These are phyloP conservation scores for Chlamydomonas sphaeroides DNA, from an alignment of 139 green algal species.

Conservation along the genomic window DNA sequence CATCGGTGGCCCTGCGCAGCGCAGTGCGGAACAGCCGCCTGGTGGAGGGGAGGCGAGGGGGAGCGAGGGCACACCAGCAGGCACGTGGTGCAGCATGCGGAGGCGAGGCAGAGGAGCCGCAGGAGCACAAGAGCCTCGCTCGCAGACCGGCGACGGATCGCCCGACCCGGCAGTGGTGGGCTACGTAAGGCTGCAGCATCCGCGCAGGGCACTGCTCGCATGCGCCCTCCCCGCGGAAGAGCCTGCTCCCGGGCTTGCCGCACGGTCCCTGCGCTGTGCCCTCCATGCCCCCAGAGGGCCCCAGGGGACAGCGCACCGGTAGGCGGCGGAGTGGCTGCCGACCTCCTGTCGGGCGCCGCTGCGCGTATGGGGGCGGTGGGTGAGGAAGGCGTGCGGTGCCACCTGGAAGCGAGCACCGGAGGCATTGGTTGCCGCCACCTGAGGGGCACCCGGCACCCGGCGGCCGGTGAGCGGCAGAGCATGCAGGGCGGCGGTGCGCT, in stretches of 20 bases:
- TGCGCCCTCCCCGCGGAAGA: no score
- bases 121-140: no score
- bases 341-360: conserved; percentile 32
- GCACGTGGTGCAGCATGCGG: background rate
- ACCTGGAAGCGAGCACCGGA: conserved; percentile 21
- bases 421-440: conserved; percentile 12
- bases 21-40: background rate
- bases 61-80: background rate
- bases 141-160: background rate
- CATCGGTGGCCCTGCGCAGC: background rate
- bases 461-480: background rate
- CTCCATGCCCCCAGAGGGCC: background rate
- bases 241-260: no score
- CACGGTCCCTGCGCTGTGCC: no score
- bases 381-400: conserved; percentile 46
- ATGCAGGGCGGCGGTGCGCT: background rate
- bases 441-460: background rate
- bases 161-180: no score
- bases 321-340: background rate
- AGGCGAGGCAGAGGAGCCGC: background rate
- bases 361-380: conserved; percentile 52
- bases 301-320: background rate
- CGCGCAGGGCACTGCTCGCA: no score
- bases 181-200: no score
- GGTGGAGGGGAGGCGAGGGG: background rate